phyloP scores from a whole-genome alignment of 768 basidiomycete genomes.

The Tricholoma sp. region DNA sequence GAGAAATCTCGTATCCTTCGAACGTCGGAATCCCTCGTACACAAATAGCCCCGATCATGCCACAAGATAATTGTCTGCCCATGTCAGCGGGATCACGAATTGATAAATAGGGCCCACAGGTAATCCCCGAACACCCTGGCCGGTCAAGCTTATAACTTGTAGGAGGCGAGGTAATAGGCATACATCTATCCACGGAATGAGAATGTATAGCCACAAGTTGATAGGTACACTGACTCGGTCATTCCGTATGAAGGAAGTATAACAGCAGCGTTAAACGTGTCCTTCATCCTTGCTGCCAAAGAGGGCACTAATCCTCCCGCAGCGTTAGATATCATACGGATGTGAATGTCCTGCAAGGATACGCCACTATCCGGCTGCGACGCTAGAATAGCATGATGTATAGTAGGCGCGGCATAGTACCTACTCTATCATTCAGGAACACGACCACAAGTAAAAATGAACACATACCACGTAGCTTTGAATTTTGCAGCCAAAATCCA shows the following conservation, averaged over 20 bases:
- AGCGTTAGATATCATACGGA: slow-evolving; percentile 45
- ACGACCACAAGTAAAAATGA: slow-evolving; percentile 1
- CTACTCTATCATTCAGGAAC: slow-evolving; percentile 18
- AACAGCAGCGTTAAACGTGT: slow-evolving; percentile 41
- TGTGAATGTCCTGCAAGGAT: slow-evolving; percentile 29
- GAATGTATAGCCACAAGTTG: neutral
- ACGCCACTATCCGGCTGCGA: slow-evolving; percentile 28
- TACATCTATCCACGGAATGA: slow-evolving; percentile 27
- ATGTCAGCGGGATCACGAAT: slow-evolving; percentile 34
- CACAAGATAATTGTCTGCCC: slow-evolving; percentile 32
- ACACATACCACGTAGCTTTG: slow-evolving; percentile 44
- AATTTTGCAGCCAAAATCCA: slow-evolving; percentile 37
- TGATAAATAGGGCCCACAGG: slow-evolving; percentile 42
- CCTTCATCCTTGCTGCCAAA: slow-evolving; percentile 42
- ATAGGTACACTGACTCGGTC: slow-evolving; percentile 9
- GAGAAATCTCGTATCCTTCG: slow-evolving; percentile 42
- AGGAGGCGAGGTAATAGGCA: slow-evolving; percentile 45
- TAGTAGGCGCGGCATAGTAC: slow-evolving; percentile 48
- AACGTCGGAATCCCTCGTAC: slow-evolving; percentile 52
- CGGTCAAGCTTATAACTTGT: slow-evolving; percentile 39
- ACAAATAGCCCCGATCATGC: slow-evolving; percentile 45
- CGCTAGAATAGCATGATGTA: slow-evolving; percentile 44
- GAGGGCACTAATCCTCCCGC: slow-evolving; percentile 52
- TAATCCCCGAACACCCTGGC: slow-evolving; percentile 42
- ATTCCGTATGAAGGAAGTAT: slow-evolving; percentile 60